Percentiles rank a stretch among this genome's conserved stretches.
Conservation (phyloP, 108 stramenopile genomes). For the Chaetoceros tenuissimus region DNA sequence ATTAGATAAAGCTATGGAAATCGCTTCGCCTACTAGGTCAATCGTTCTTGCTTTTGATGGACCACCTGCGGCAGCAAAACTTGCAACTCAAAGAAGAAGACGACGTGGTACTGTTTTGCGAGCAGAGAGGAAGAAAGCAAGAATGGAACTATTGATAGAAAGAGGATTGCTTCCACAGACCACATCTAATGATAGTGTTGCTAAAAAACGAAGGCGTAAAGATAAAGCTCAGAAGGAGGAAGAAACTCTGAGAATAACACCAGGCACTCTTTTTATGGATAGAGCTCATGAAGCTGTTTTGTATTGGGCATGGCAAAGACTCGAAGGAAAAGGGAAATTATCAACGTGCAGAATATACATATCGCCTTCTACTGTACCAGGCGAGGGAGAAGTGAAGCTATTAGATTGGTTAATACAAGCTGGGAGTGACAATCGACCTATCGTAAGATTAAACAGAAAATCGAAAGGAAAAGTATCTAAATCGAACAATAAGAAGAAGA, state of each 20-base stretch:
- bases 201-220: not conserved
- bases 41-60: slow-evolving; percentile 83
- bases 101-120: slow-evolving; percentile 33
- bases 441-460: slow-evolving; percentile 1
- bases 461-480: not conserved
- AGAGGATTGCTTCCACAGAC: slow-evolving; percentile 1
- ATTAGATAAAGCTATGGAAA: slow-evolving; percentile 36
- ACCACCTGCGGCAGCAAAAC: slow-evolving; percentile 70
- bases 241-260: slow-evolving; percentile 56
- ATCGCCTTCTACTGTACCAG: slow-evolving; percentile 59
- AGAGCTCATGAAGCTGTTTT: slow-evolving; percentile 51
- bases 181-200: slow-evolving; percentile 12
- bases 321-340: slow-evolving; percentile 18
- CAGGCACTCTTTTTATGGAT: slow-evolving; percentile 72
- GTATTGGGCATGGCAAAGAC: slow-evolving; percentile 80
- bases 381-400: slow-evolving; percentile 89
- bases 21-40: slow-evolving; percentile 56
- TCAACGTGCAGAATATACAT: slow-evolving; percentile 59
- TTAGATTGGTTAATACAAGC: slow-evolving; percentile 65
- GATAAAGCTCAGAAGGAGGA: slow-evolving; percentile 8
- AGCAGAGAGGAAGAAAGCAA: slow-evolving; percentile 34
- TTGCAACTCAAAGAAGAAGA: slow-evolving; percentile 68
- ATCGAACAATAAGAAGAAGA: not conserved
- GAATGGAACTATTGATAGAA: slow-evolving; percentile 24
- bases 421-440: slow-evolving; percentile 1